Evolutionary conservation across 2,329 filamentous ascomycete genomes (phyloP), one percentile per base, ranked within the genome.

Genomic region (Trichoderma cornu-damae): DNA sequence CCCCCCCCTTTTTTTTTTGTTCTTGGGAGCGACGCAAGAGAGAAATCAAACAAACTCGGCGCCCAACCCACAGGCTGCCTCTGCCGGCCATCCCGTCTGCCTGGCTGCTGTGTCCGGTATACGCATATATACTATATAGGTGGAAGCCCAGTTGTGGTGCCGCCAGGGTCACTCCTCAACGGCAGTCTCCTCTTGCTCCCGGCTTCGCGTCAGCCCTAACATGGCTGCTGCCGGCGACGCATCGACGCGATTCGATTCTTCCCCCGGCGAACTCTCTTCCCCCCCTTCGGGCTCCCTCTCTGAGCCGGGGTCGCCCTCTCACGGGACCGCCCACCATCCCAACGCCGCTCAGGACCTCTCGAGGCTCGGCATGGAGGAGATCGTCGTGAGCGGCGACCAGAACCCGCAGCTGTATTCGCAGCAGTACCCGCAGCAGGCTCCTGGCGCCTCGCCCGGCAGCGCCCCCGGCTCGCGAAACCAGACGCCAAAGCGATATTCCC

Each of bases 271-370:
- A 51, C 73, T 81, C 46, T 81, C 79, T 6, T 80, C 79, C 43
- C 77, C 78, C 16, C 79, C 79, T 2, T 78, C 76, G 18, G 76
- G 73, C 60, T 75, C 77, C 7, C 73, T 79, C 42, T 79, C 79
- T 28, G 77, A 80, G 58, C 73, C 77, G 34, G 72, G 70, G 46
- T 79, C 78, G 24, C 77, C 78, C 12, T 70, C 74, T 57, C 72
- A 67, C 58, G 69, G 67, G 68, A 67, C 60, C 57, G 63, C 50
- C 64, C 68, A 62, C 38, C 67, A 59, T 64, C 67, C 61, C 26
- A 62, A 62, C 42, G 42, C 57, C 32, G 59, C 60, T 42, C 26
- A 26, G n/a, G 42, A 44, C 22, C 22, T 20, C 30, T 26, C 51
- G 37, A 63, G 62, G 42, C 40, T 60, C 65, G 73, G 75, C 52